Base-by-base conservation (phyloP, 2,329 filamentous ascomycete genomes). In the Arachnopeziza araneosa region DNA sequence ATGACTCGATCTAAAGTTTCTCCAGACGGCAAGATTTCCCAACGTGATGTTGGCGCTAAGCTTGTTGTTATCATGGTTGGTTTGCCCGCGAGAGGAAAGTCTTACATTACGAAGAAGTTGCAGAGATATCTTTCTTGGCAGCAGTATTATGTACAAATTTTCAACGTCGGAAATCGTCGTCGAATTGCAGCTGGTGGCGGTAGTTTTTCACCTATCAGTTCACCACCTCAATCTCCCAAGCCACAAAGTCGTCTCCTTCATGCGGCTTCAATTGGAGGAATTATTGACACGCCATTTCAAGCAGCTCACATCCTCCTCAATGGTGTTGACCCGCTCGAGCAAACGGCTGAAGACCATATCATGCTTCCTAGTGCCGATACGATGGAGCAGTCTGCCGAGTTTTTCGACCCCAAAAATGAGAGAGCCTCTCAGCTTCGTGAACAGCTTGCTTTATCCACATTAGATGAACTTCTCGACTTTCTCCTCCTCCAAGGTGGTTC, bases 51-150 rank as follows among this genome's bases (percentile, higher is more conserved):
- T 55, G 95, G 93, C 55, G 90, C 95, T 50, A 99, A 99, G 80
- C 81, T 99, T 63, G 91, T 98, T 72, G 96, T 99, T 70, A 87
- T 99, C 73, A 99, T 99, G 95, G 95, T 99, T 62, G 95, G 95
- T 64, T 78, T 99, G 69, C 95, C 95, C 2, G 95, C 95, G 10
- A 83, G 95, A 70, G 95, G 95, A 72, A 99, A 99, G 78, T 97
- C 93, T 58, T 99, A 99, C 76, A 96, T 99, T 70, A 98, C 95
- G 63, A 98, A 98, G 80, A 99, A 99, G 78, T 84, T 99, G 64
- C 90, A 95, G 61, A 85, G 95, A 63, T 99, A 98, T 73, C 79
- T 99, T 55, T 93, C 96, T 55, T 99, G 95, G 95, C 86, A 97
- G 70, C 95, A 99, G 72, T 93, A 99, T 75, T 91, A 96, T 70